Evolutionary conservation across 345 rosid species (phyloP).

Genomic region (Populus pruinosa): DNA sequence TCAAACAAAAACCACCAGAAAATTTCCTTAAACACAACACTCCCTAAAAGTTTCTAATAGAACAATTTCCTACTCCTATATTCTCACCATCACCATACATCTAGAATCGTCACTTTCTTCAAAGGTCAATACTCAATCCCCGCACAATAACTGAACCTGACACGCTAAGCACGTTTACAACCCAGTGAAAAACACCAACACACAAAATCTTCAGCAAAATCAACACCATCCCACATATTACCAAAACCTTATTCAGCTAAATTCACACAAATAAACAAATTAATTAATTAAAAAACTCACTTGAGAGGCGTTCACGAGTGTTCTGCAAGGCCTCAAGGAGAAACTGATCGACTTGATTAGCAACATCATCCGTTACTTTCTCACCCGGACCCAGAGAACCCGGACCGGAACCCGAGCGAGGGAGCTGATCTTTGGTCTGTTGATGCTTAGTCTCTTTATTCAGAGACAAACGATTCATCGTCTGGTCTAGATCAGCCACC

Average conservation of each 20-base stretch:
- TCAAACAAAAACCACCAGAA: not conserved
- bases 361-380: slow-evolving; percentile 35
- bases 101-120: not conserved
- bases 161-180: not conserved
- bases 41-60: not conserved
- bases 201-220: not conserved
- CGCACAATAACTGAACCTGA: not conserved
- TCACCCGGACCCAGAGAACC: slow-evolving; percentile 4
- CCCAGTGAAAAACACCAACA: not conserved
- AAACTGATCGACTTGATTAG: slow-evolving; percentile 67
- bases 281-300: slow-evolving; percentile 29
- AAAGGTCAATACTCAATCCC: not conserved
- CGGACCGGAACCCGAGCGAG: not conserved
- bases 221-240: not conserved
- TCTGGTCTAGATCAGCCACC: slow-evolving; percentile 69
- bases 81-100: not conserved
- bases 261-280: not conserved
- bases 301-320: slow-evolving; percentile 75
- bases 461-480: slow-evolving; percentile 66
- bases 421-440: not conserved
- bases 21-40: not conserved
- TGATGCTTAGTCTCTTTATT: slow-evolving; percentile 18
- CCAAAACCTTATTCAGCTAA: not conserved
- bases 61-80: not conserved
- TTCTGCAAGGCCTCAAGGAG: slow-evolving; percentile 73